A percentile compares a stretch with the other conserved stretches of the same genome.
phyloP scores from a whole-genome alignment of 1,284 basidiomycete species.

The Boletus smithii region DNA sequence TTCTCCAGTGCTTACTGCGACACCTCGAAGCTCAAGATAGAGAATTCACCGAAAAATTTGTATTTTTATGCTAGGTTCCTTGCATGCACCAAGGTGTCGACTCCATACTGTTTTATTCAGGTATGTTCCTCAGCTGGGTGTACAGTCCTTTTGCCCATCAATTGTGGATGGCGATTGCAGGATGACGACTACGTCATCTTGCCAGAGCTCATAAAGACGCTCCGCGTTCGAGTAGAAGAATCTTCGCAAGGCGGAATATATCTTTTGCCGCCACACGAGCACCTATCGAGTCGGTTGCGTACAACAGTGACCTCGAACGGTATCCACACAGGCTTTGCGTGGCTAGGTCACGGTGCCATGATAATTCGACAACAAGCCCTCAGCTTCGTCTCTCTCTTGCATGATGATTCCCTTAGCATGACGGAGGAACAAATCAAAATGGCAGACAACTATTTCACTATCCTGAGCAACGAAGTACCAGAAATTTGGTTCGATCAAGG shows the following conservation, averaged over 20 bases:
- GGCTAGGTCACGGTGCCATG: conserved; percentile 64
- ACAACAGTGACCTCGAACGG: conserved; percentile 32
- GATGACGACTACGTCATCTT: conserved; percentile 67
- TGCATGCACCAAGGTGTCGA: conserved; percentile 51
- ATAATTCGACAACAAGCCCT: conserved; percentile 42
- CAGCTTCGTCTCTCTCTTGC: conserved; percentile 50
- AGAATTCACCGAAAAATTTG: conserved; percentile 56
- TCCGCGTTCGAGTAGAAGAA: conserved; percentile 42
- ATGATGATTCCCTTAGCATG: conserved; percentile 37
- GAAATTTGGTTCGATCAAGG: conserved; percentile 63
- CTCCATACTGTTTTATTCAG: conserved; percentile 62
- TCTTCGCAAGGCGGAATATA: conserved; percentile 39
- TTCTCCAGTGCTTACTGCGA: conserved; percentile 47
- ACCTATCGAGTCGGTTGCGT: conserved; percentile 49
- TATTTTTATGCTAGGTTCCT: conserved; percentile 66
- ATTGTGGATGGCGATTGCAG: conserved; percentile 33
- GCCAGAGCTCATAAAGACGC: conserved; percentile 51
- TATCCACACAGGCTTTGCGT: conserved; percentile 59
- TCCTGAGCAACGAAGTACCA: conserved; percentile 48
- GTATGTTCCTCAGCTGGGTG: conserved; percentile 31
- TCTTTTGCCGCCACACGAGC: conserved; percentile 60
- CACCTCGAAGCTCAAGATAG: conserved; percentile 43
- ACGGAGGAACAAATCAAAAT: conserved; percentile 54
- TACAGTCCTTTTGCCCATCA: neutral
- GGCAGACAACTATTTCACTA: conserved; percentile 69